Percentiles rank a stretch among this genome's conserved stretches.
phyloP scores from a whole-genome alignment of 331 rosid species.

The Quercus lobata region DNA sequence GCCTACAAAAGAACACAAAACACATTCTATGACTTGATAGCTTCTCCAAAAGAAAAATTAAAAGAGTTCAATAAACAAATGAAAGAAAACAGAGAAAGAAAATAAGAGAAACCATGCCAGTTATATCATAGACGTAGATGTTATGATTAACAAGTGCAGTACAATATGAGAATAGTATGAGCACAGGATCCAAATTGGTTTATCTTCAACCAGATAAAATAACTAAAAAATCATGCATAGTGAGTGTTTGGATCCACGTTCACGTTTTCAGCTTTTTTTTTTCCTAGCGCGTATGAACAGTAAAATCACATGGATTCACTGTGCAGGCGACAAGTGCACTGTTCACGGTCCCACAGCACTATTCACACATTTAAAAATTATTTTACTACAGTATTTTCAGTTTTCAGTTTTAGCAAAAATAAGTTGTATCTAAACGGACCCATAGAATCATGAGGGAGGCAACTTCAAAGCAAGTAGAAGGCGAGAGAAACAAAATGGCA shows the following conservation, averaged over 20 bases:
- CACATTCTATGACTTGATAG: neutral
- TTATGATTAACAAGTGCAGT: neutral
- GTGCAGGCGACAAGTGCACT: no score
- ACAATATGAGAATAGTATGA: neutral
- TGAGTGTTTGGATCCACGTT: no score
- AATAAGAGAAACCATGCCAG: neutral
- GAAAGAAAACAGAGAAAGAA: neutral
- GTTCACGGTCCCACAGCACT: no score
- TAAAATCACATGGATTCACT: no score
- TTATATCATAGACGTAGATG: neutral
- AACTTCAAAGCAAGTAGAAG: neutral
- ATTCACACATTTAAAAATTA: no score
- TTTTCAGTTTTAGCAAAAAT: no score
- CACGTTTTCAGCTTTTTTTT: no score
- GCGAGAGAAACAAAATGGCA: neutral
- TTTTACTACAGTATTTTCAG: no score
- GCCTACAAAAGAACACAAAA: constrained; percentile 32
- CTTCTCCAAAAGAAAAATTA: neutral
- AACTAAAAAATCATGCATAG: neutral
- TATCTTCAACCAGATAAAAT: neutral
- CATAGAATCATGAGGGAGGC: neutral
- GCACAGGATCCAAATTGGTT: neutral
- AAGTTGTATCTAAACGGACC: no score
- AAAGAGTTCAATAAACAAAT: neutral
- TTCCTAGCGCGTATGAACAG: no score